Conservation (phyloP, 805 yeast species). For the Metschnikowia lochheadii region DNA sequence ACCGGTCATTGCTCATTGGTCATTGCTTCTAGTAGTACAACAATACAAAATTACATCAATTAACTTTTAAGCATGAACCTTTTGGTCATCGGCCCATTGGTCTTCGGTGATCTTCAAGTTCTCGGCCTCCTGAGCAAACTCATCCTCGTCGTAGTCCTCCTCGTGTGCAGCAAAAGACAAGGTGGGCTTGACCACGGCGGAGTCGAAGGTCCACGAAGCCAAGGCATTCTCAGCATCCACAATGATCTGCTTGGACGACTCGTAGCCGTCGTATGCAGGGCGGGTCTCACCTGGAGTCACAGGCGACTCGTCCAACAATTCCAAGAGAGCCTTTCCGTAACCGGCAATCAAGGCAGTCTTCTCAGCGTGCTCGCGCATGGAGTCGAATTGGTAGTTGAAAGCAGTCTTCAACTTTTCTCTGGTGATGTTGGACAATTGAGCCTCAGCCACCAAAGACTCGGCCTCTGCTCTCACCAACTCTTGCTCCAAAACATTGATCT, state of each 20-base stretch:
- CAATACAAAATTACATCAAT: background rate
- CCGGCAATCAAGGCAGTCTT: conserved; percentile 84
- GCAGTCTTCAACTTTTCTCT: conserved; percentile 84
- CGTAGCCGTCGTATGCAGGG: conserved; percentile 85
- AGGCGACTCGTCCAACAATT: conserved; percentile 77
- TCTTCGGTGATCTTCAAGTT: conserved; percentile 40
- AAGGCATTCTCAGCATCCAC: conserved; percentile 81
- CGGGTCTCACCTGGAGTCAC: conserved; percentile 92
- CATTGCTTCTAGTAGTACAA: background rate
- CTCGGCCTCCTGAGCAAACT: conserved; percentile 44
- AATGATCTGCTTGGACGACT: conserved; percentile 82
- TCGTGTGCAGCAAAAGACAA: conserved; percentile 55
- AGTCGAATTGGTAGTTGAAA: conserved; percentile 78
- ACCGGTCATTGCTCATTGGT: background rate
- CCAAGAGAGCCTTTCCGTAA: conserved; percentile 82
- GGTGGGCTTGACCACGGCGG: conserved; percentile 80
- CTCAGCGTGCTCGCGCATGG: conserved; percentile 81
- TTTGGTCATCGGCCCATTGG: conserved; percentile 18
- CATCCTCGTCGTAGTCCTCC: conserved; percentile 47
- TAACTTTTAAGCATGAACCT: conserved; percentile 12
- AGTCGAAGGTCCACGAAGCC: conserved; percentile 79
- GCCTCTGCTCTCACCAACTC: conserved; percentile 91
- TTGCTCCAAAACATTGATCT: conserved; percentile 77
- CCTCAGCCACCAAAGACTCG: conserved; percentile 86
- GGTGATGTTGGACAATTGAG: conserved; percentile 83